These are phyloP conservation scores for Podila minutissima DNA, from an alignment of 192 early-diverging fungal genomes.

Conservation along the genomic window DNA sequence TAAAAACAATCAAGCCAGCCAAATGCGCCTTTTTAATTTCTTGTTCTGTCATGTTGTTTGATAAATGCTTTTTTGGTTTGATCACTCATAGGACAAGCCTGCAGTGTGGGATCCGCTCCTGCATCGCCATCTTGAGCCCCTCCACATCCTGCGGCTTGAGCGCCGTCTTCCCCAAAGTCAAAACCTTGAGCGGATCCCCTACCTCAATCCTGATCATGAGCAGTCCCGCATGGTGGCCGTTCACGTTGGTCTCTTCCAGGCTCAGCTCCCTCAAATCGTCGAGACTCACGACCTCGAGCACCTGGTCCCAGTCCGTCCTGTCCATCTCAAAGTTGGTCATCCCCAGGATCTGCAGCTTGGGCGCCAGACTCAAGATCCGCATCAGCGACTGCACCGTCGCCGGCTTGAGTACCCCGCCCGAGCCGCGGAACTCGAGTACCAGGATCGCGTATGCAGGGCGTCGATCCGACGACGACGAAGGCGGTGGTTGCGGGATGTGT, in stretches of 20 bases:
- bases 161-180: conserved; percentile 5
- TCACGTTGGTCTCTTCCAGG: conserved; percentile 7
- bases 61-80: background rate
- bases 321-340: conserved; percentile 8
- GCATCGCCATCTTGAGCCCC: background rate
- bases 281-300: background rate
- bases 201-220: conserved; percentile 4
- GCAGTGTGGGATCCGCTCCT: background rate
- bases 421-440: conserved; percentile 4
- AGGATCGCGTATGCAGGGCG: conserved; percentile 6
- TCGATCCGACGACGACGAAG: background rate
- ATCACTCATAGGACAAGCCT: background rate
- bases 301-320: background rate
- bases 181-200: background rate
- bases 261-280: conserved; percentile 6
- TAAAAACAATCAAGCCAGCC: background rate
- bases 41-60: background rate
- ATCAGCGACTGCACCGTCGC: background rate
- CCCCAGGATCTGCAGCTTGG: background rate
- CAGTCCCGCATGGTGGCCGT: background rate
- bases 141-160: conserved; percentile 2
- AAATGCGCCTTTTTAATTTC: background rate
- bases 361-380: background rate
- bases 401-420: background rate
- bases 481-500: background rate